Percentiles rank a stretch among this genome's conserved stretches.
phyloP scores from a whole-genome alignment of 495 filamentous ascomycete genomes.

The Aspergillus wentii region DNA sequence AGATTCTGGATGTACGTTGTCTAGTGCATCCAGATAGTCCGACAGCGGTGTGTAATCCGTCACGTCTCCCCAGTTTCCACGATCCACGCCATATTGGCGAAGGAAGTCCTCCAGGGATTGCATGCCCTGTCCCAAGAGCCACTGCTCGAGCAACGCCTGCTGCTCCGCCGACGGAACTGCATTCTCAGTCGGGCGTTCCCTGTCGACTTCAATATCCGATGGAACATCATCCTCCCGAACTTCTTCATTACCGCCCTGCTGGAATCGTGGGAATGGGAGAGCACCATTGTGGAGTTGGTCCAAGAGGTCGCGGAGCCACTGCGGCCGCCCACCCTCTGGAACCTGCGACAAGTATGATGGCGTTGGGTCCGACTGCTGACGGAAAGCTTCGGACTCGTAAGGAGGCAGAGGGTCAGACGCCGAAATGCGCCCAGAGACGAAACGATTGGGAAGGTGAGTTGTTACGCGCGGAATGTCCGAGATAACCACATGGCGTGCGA shows the following conservation, averaged over 20 bases:
- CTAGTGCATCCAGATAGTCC: constrained; percentile 34
- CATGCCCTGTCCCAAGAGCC: constrained; percentile 33
- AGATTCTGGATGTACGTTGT: constrained; percentile 20
- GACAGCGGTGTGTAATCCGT: constrained; percentile 31
- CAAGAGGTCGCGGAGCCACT: constrained; percentile 40
- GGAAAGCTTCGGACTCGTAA: constrained; percentile 37
- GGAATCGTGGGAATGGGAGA: constrained; percentile 20
- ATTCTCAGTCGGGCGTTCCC: constrained; percentile 4
- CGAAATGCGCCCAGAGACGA: constrained; percentile 37
- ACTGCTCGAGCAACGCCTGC: constrained; percentile 29
- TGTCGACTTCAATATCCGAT: constrained; percentile 6
- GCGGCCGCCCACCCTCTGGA: constrained; percentile 28
- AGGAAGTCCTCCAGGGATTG: constrained; percentile 32
- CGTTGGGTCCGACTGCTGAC: constrained; percentile 33
- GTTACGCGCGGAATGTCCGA: constrained; percentile 59
- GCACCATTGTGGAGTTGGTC: constrained; percentile 31
- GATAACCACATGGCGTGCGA: constrained; percentile 76
- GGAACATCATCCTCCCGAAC: constrained; percentile 8
- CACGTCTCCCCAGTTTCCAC: constrained; percentile 40
- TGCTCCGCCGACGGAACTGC: constrained; percentile 22
- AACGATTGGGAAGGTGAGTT: constrained; percentile 36
- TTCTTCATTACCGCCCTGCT: constrained; percentile 11
- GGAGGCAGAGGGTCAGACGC: constrained; percentile 43
- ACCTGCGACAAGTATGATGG: constrained; percentile 31
- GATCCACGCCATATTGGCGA: constrained; percentile 37